Evolutionary conservation across 768 basidiomycete species (phyloP).

Genomic region (Tephrocybe sp.): DNA sequence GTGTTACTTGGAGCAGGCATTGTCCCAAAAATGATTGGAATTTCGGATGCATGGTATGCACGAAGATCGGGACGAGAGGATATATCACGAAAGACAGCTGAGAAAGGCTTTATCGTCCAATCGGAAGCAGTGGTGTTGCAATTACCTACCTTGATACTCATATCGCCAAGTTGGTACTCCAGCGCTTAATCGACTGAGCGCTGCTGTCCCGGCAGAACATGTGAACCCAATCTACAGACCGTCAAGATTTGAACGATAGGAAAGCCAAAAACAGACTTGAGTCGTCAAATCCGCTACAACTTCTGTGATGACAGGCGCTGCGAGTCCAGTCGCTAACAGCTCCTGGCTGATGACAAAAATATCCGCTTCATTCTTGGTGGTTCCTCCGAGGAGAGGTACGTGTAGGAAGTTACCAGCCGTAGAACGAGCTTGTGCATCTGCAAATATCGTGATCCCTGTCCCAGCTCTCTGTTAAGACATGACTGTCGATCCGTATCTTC

Average conservation of each 20-base stretch:
- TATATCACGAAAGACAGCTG: slow-evolving; percentile 38
- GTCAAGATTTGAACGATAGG: too few relatives aligned
- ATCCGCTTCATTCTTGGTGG: slow-evolving; percentile 33
- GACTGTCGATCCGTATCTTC: too few relatives aligned
- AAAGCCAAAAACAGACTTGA: slow-evolving; percentile 20
- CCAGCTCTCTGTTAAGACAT: too few relatives aligned
- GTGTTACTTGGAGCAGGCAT: slow-evolving; percentile 25
- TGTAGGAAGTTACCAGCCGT: slow-evolving; percentile 20
- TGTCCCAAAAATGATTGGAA: slow-evolving; percentile 40
- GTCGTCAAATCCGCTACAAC: slow-evolving; percentile 29
- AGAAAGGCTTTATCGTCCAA: background rate
- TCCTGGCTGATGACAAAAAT: slow-evolving; percentile 31
- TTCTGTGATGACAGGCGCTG: slow-evolving; percentile 29
- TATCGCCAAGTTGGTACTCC: slow-evolving; percentile 22
- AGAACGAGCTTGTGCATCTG: slow-evolving; percentile 24
- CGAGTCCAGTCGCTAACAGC: slow-evolving; percentile 24
- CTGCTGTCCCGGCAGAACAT: slow-evolving; percentile 29
- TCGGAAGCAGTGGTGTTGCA: background rate
- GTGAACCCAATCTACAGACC: slow-evolving; percentile 25
- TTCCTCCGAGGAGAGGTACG: slow-evolving; percentile 25
- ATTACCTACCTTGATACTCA: slow-evolving; percentile 23
- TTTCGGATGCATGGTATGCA: slow-evolving; percentile 37
- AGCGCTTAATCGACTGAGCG: slow-evolving; percentile 27
- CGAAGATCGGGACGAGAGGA: slow-evolving; percentile 32
- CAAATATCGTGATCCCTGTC: slow-evolving; percentile 32